Conservation (phyloP, 164 flowering plant genomes). For the Paratinospora sagittata region DNA sequence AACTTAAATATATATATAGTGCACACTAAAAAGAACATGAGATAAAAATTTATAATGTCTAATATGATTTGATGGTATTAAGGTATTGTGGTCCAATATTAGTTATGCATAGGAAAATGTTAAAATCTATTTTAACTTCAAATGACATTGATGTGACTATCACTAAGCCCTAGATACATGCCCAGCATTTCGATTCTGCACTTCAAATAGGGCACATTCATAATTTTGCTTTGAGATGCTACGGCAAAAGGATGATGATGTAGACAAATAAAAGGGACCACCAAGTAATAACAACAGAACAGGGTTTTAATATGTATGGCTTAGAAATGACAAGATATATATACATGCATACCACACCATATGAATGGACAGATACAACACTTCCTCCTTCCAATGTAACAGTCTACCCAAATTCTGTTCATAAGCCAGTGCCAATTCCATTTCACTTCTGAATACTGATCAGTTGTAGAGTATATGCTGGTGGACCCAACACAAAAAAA, state of each 20-base stretch:
- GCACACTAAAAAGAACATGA: too few species aligned
- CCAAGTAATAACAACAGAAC: too few species aligned
- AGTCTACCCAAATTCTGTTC: background rate
- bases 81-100: too few species aligned
- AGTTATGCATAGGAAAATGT: background rate
- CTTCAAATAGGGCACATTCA: background rate
- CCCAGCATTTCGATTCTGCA: background rate
- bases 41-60: too few species aligned
- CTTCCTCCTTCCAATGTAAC: background rate
- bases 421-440: background rate
- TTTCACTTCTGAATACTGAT: background rate
- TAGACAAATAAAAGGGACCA: background rate
- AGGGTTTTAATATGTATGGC: background rate
- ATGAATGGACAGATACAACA: background rate
- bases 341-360: too few species aligned
- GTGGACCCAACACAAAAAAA: too few species aligned
- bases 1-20: too few species aligned
- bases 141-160: background rate
- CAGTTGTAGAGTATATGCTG: too few species aligned
- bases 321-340: conserved; percentile 1
- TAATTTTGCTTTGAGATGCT: background rate
- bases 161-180: background rate
- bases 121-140: background rate
- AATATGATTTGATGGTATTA: too few species aligned
- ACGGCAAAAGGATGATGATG: background rate